A percentile compares a stretch with the other conserved stretches of the same genome.
Evolutionary conservation across 1,284 basidiomycete species (phyloP).

Genomic region (Cryptococcus sp.): DNA sequence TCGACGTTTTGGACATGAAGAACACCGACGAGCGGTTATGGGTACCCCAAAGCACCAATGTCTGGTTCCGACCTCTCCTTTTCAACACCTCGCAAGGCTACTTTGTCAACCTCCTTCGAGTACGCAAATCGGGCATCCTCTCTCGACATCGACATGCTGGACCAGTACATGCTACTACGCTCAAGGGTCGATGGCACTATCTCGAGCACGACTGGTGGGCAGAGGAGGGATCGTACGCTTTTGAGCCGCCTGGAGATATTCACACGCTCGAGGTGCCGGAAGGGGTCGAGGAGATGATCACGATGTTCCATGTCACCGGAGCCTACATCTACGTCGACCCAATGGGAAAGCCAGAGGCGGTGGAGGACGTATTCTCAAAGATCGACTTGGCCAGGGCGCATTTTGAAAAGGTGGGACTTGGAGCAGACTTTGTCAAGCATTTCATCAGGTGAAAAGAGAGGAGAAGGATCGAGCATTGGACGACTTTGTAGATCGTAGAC

Average conservation of each 20-base stretch:
- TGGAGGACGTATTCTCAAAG: constrained; percentile 23
- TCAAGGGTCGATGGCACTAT: constrained; percentile 21
- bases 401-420: constrained; percentile 19
- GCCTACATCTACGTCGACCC: constrained; percentile 20
- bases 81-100: constrained; percentile 21
- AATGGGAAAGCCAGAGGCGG: constrained; percentile 13
- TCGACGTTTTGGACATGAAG: constrained; percentile 13
- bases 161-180: constrained; percentile 19
- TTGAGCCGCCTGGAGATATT: constrained; percentile 20
- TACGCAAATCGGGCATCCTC: constrained; percentile 20
- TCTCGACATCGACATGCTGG: constrained; percentile 21
- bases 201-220: constrained; percentile 25
- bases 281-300: constrained; percentile 23
- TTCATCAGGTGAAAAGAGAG: constrained; percentile 13
- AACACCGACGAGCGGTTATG: constrained; percentile 20
- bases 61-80: constrained; percentile 20
- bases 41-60: constrained; percentile 17
- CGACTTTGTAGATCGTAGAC: background rate
- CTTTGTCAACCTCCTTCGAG: constrained; percentile 23
- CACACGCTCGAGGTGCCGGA: constrained; percentile 22
- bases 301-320: constrained; percentile 22
- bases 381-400: constrained; percentile 18
- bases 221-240: constrained; percentile 19
- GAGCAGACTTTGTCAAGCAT: constrained; percentile 17
- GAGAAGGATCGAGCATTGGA: background rate